Conservation (phyloP, 352 stramenopile genomes). For the Globisporangium spinosum region DNA sequence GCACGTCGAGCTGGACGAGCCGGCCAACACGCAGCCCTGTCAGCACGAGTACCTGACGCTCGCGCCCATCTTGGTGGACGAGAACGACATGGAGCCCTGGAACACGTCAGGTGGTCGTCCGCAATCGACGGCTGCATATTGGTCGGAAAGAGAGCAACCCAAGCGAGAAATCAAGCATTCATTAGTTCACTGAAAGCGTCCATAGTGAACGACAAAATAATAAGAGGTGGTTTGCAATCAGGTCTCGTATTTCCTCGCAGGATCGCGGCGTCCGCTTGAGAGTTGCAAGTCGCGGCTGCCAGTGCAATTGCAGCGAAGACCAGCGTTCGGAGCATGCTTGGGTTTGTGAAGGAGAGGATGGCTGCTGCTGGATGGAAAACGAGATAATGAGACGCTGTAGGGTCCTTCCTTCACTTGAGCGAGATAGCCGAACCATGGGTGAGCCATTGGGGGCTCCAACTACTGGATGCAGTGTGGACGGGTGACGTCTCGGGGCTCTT, state of each 20-base stretch:
- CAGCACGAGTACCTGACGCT: conserved; percentile 38
- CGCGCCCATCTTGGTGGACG: conserved; percentile 31
- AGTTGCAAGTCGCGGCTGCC: not conserved
- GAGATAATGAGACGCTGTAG: not conserved
- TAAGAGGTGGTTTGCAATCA: not conserved
- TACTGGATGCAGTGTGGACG: not conserved
- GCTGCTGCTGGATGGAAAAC: not conserved
- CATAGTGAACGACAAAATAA: not conserved
- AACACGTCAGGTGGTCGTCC: conserved; percentile 27
- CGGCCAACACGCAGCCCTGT: conserved; percentile 37
- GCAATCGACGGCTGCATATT: conserved; percentile 15
- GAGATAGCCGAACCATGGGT: not conserved
- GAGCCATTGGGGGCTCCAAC: not conserved
- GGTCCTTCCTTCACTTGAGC: not conserved
- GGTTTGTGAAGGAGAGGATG: not conserved
- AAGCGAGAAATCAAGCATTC: not conserved
- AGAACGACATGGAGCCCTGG: conserved; percentile 41
- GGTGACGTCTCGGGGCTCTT: not conserved
- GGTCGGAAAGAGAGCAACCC: not conserved
- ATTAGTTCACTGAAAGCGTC: not conserved
- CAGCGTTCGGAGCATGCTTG: not conserved
- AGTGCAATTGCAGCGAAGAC: not conserved
- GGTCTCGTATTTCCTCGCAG: conserved; percentile 10
- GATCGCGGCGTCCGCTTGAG: conserved; percentile 1
- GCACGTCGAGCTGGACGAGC: conserved; percentile 30